A percentile compares a stretch with the other conserved stretches of the same genome.
phyloP scores from a whole-genome alignment of 2,329 filamentous ascomycete species.

The Akanthomyces muscarius region DNA sequence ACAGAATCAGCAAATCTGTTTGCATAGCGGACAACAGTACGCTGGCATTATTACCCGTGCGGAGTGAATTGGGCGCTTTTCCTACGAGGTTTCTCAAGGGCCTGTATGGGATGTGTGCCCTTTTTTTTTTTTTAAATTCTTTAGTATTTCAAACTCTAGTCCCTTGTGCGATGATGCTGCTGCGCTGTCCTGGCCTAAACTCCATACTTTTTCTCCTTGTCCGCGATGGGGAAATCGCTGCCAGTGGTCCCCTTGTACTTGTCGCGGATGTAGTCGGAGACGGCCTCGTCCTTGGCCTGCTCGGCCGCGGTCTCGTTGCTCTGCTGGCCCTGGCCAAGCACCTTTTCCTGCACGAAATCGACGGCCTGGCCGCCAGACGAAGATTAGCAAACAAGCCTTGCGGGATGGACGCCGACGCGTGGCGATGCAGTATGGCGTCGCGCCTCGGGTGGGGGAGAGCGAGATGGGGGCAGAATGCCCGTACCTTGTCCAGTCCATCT shows the following conservation, averaged over 20 bases:
- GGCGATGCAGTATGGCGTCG: neutral
- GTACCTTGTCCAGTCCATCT: slow-evolving; percentile 13
- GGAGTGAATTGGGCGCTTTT: no score
- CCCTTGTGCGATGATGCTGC: neutral
- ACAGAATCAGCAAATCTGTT: no score
- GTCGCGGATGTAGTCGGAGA: slow-evolving; percentile 66
- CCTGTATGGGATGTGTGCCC: no score
- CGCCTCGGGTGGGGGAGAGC: no score
- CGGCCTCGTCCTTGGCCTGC: slow-evolving; percentile 79
- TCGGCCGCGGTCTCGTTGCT: slow-evolving; percentile 69
- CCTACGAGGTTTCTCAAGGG: no score
- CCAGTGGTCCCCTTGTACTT: slow-evolving; percentile 69
- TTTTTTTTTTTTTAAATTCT: no score
- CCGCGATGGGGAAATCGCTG: slow-evolving; percentile 63
- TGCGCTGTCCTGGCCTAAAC: neutral
- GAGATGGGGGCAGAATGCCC: neutral
- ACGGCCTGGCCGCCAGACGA: slow-evolving; percentile 48
- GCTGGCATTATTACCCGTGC: no score
- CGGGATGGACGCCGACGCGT: neutral
- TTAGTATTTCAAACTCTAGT: neutral
- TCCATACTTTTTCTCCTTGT: slow-evolving; percentile 53
- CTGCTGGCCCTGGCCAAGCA: slow-evolving; percentile 67
- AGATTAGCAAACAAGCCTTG: slow-evolving; percentile 1
- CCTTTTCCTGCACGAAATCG: slow-evolving; percentile 73
- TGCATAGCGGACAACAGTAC: no score